Evolutionary conservation across 1,139 yeast genomes (phyloP), one percentile per base, ranked within the genome.

Genomic region (Chernovozyma sophiae-reginae): DNA sequence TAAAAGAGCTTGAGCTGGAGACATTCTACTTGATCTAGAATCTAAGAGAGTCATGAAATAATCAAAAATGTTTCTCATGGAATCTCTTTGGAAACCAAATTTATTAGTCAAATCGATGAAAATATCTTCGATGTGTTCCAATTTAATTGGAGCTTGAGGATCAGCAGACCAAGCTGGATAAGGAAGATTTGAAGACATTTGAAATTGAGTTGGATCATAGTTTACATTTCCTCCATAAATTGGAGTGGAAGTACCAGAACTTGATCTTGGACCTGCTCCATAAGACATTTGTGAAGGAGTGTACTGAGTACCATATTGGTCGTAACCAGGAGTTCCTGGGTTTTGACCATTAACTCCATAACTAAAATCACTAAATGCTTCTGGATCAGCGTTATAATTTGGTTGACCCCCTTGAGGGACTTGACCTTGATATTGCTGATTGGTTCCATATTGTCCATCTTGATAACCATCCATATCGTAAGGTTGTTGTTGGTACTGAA

Each of bases 111-210:
- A 72, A 58, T 90, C 96, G 55, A 86, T 82, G 62, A 92, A 92
- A 39, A 92, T 81, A 56, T 85, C 95, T 65, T 86, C 94, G 53
- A 94, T 87, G 61, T 87, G 96, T 58, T 87, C 95, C 50, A 86
- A 79, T 47, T 69, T 70, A 43, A 69, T 62, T 48, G 95, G 97
- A 44, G 81, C 85, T 60, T 85, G 92, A 43, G 85, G 83, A 55
- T 89, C 97, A 33, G 90, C 86, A 14, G 94, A 82, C 96, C 97
- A 92, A 25, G 97, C 95, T 33, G 96, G 96, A 59, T 90, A 92
- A 29, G 96, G 96, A 57, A 70, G 66, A 52, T 64, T 69, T n/a
- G 72, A 66, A 67, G 87, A 58, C 72, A 68, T 70, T 60, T 65
- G 81, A 57, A 66, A 77, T 62, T 62, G 81, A 46, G 81, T 68